Conservation (phyloP, 23 red algal species). For the Gracilariopsis chorda region DNA sequence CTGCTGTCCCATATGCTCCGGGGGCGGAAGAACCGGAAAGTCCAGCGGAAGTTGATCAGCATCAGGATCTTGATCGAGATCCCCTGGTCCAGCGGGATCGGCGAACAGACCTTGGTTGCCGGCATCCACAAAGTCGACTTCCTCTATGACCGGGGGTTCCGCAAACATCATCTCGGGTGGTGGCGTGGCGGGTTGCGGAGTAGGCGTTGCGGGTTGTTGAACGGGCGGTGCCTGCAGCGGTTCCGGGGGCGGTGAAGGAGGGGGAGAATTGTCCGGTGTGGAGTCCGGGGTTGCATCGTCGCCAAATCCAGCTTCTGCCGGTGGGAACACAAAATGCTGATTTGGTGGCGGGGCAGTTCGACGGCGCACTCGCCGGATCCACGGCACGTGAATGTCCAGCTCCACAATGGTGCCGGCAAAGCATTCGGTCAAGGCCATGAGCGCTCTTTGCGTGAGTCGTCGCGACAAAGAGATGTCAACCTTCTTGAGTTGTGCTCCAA, state of each 20-base stretch:
- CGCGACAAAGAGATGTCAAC: not conserved
- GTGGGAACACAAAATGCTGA: not conserved
- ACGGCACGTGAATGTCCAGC: constrained; percentile 4
- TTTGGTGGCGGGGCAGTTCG: not conserved
- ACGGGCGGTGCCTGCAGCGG: not conserved
- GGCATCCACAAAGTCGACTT: too few species aligned
- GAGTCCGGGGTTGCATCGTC: constrained; percentile 1
- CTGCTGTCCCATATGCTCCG: not conserved
- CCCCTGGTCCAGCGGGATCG: too few species aligned
- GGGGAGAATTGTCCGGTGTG: not conserved
- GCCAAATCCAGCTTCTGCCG: not conserved
- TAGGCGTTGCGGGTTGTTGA: not conserved
- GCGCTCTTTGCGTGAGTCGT: not conserved
- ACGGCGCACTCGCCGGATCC: not conserved
- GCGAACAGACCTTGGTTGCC: too few species aligned
- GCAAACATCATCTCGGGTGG: too few species aligned
- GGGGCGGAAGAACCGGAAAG: not conserved
- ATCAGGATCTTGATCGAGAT: not conserved
- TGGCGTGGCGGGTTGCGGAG: not conserved
- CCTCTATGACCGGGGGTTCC: too few species aligned
- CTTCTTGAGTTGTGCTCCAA: not conserved
- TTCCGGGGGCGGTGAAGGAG: not conserved
- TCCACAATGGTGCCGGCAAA: constrained; percentile 11
- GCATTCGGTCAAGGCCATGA: not conserved
- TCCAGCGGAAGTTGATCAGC: not conserved